Base-by-base conservation (phyloP, 768 basidiomycete genomes). In the Lentinula lateritia region DNA sequence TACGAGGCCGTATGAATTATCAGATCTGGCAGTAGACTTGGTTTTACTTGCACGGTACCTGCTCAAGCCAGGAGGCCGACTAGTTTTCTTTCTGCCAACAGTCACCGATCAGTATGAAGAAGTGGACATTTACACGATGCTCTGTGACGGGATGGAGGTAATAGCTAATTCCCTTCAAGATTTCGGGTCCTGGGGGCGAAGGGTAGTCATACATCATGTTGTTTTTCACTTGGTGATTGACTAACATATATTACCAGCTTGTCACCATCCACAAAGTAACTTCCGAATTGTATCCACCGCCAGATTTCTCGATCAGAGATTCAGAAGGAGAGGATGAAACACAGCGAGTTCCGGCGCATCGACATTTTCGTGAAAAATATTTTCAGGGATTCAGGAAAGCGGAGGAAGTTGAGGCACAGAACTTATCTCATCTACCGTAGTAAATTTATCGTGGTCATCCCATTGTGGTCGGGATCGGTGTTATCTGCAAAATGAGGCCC, bases 81-180 rank as follows among this genome's bases (percentile, higher is more conserved):
- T 99, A 15, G 96, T 99, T 3, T 98, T 97, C 75, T 98, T 98
- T 76, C 80, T 98, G 20, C 93, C 93, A 0, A 95, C 93, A 0
- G 90, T 96, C 20, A 92, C 85, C 12, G 95, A 96, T 52, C 90
- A 95, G 45, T 98, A 95, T 69, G 84, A 89, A 63, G 90, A 92
- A 65, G 76, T 97, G 1, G 97, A 99, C 68, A 77, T 98, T 8
- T 81, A 89, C 35, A 74, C 79, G 1, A 83, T 93, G 72, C 79
- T 93, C 4, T 92, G 90, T 66, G 86, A 87, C 23, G 95, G 95
- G 1, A 95, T 98, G 90, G 86, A 86, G 66, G 74, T 98, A 18
- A 79, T 95, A 46, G 88, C 89, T 0, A 95, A 96, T 70, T 95
- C 93, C 39, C 73, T 93, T 64, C 95, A 99, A 73, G 87, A 90